phyloP scores from a whole-genome alignment of 306 rosid species.

The Prunus fruticosa region DNA sequence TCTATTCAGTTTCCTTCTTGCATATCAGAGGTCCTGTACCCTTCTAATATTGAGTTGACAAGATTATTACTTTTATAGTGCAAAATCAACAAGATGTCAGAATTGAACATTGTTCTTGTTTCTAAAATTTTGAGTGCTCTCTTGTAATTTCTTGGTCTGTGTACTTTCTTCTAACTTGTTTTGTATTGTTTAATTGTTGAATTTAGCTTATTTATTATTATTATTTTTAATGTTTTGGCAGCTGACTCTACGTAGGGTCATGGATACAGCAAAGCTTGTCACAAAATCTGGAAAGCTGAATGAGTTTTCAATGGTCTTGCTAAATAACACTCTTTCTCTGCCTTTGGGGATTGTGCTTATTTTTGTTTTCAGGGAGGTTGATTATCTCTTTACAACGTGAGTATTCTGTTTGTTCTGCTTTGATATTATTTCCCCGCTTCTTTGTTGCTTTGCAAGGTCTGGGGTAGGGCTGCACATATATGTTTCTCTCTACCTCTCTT shows the following conservation, averaged over 20 bases:
- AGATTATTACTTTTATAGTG: background rate
- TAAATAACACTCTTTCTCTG: slow-evolving; percentile 87
- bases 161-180: background rate
- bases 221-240: slow-evolving; percentile 36
- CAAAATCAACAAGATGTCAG: background rate
- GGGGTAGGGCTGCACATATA: background rate
- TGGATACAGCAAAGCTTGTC: slow-evolving; percentile 91
- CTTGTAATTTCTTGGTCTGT: background rate
- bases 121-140: background rate
- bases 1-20: background rate
- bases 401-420: slow-evolving; percentile 29
- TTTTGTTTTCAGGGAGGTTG: slow-evolving; percentile 77
- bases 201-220: slow-evolving; percentile 15
- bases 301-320: slow-evolving; percentile 97
- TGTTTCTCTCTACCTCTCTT: background rate
- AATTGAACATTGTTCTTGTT: background rate
- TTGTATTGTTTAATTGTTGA: slow-evolving; percentile 9
- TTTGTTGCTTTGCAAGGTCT: background rate
- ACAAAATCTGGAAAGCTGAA: slow-evolving; percentile 90
- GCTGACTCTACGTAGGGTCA: slow-evolving; percentile 86
- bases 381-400: slow-evolving; percentile 87
- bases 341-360: slow-evolving; percentile 83
- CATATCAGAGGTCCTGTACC: background rate
- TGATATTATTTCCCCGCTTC: background rate
- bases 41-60: background rate